These are phyloP conservation scores for Solanum pinnatisectum DNA, from an alignment of 257 asterid genomes.

Conservation along the genomic window DNA sequence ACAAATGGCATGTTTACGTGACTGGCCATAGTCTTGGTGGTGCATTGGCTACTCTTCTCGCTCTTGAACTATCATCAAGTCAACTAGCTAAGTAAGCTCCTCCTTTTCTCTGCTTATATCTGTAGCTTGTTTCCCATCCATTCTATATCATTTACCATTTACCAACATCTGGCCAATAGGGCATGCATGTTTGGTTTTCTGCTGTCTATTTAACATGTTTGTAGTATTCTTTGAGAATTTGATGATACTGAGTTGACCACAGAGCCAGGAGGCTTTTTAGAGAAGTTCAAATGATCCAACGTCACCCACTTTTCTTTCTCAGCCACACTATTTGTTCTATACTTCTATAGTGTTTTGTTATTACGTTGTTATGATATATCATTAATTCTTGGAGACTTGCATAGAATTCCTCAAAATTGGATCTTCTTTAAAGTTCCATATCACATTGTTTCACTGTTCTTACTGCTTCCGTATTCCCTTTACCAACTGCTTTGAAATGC, in stretches of 20 bases:
- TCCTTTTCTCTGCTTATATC: not conserved
- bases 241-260: not conserved
- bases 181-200: not conserved
- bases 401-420: not conserved
- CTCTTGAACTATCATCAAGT: conserved; percentile 82
- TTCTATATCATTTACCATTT: not conserved
- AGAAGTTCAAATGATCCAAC: not conserved
- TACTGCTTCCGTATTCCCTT: not conserved
- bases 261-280: not conserved
- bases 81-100: conserved; percentile 72
- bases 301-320: not conserved
- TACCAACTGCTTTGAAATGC: not conserved
- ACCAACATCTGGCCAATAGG: not conserved
- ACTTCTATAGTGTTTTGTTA: not conserved
- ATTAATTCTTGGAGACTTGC: not conserved
- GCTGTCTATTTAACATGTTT: not conserved
- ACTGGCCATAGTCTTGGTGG: conserved; percentile 99
- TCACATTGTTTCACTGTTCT: not conserved
- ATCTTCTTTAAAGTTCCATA: not conserved
- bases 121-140: not conserved
- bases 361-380: not conserved
- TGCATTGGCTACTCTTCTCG: conserved; percentile 93
- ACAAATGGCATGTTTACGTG: conserved; percentile 80
- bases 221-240: not conserved
- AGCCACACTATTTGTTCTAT: not conserved